Base-by-base conservation (phyloP, 352 stramenopile species). In the Pythium pyrilobum region DNA sequence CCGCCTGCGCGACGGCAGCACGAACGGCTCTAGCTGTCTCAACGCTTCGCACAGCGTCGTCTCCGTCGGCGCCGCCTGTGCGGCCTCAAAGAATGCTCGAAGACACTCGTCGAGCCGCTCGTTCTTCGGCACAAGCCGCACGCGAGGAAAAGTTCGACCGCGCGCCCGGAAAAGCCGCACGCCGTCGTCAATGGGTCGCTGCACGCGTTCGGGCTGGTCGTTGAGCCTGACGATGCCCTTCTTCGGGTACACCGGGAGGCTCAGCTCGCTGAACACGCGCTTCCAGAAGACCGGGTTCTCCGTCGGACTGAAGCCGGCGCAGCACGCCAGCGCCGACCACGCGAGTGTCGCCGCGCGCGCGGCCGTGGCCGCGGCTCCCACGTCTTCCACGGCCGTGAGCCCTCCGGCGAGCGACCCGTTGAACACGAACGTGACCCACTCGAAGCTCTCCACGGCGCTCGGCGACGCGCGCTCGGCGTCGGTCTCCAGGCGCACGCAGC, bases 341-440 rank as follows among this genome's bases (percentile, higher is more conserved):
- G 15, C 52, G 39, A 50, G 32, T 1, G 24, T 43, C 2, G 50
- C 38, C 2, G 50, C 39, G 4, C 40, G 38, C 16, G 36, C 31
- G 8, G 40, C 33, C 1, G 27, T 28, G 0, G 25, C 40, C 24
- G 21, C 12, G n/a, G 42, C 32, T 50, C 47, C 21, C 18, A 16
- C 20, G 23, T 51, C 29, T 3, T 27, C 24, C 0, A 45, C 41
- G 6, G 44, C 16, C 1, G 2, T 15, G 21, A 38, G 9, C 2
- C 31, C 40, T 8, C n/a, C 21, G 15, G 28, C 24, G 32, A 33
- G 24, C 11, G 24, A 32, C 13, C 23, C 40, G 24, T 50, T 34
- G 40, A 60, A 45, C 13, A 43, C 27, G n/a, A 60, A 34, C 3
- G 32, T 46, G n/a, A 60, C 27, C 52, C 52, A 60, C 27, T 60